Evolutionary conservation across 257 asterid genomes (phyloP).

Genomic region (Knoxia roxburghii): DNA sequence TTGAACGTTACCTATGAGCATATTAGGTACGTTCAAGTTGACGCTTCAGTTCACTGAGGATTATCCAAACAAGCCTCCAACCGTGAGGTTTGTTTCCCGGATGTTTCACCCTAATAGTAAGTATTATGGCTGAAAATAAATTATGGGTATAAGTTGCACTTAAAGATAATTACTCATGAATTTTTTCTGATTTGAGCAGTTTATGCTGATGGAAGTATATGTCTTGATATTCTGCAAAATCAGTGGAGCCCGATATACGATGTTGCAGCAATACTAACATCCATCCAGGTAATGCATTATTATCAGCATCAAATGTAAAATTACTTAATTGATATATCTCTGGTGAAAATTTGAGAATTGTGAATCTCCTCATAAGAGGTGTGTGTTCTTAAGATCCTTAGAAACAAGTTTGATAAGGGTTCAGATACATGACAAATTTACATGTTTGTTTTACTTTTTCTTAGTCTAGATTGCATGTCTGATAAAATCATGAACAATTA

Average conservation of each 20-base stretch:
- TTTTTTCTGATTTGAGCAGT: constrained; percentile 41
- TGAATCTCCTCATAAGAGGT: not conserved
- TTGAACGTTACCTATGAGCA: constrained; percentile 21
- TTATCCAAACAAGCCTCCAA: constrained; percentile 81
- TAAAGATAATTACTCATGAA: constrained; percentile 16
- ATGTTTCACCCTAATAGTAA: constrained; percentile 91
- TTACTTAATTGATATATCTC: not conserved
- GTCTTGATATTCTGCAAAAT: constrained; percentile 91
- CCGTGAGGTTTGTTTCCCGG: constrained; percentile 74
- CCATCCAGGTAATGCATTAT: constrained; percentile 59
- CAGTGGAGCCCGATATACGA: constrained; percentile 98
- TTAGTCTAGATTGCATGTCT: not conserved
- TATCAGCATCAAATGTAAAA: not conserved
- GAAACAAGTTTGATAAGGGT: not conserved
- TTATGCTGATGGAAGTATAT: constrained; percentile 92
- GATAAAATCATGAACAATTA: not conserved
- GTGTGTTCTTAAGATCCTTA: not conserved
- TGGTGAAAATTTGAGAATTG: not conserved
- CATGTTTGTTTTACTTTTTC: not conserved
- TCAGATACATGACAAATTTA: not conserved
- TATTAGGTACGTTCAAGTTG: constrained; percentile 66
- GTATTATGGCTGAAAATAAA: constrained; percentile 14
- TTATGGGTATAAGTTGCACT: not conserved
- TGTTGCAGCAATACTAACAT: constrained; percentile 87
- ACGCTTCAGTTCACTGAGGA: constrained; percentile 70